phyloP scores from a whole-genome alignment of 2,329 filamentous ascomycete genomes.

The Botrytis medusae region DNA sequence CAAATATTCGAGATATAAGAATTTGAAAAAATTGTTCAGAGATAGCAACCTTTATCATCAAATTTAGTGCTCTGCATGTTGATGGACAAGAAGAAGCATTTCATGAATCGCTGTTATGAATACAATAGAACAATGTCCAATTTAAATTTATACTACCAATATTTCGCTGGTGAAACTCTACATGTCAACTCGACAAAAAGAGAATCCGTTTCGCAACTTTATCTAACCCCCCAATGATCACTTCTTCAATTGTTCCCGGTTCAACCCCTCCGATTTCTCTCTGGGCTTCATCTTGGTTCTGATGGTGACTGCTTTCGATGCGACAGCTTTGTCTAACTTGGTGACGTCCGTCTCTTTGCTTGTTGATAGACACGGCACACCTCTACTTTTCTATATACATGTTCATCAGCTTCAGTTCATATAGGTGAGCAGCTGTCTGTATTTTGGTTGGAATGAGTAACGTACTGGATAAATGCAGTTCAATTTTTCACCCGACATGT shows the following conservation, averaged over 20 bases:
- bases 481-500: too few species aligned
- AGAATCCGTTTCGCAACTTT: background rate
- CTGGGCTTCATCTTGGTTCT: background rate
- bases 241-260: background rate
- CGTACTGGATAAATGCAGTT: background rate
- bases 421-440: background rate
- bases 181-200: rapidly evolving
- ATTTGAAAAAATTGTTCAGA: background rate
- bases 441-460: background rate
- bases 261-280: too few species aligned
- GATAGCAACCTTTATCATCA: background rate
- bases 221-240: background rate
- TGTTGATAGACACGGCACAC: background rate
- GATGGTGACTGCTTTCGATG: rapidly evolving
- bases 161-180: background rate
- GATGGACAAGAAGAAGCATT: background rate
- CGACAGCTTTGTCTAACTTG: too few species aligned
- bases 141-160: background rate
- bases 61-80: background rate
- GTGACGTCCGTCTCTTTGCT: background rate
- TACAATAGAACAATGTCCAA: too few species aligned
- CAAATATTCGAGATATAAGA: background rate
- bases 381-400: background rate
- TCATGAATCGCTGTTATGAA: background rate
- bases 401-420: background rate